Evolutionary conservation across 2,329 filamentous ascomycete genomes (phyloP), one percentile per base, ranked within the genome.

Genomic region (Amylocarpus encephaloides): DNA sequence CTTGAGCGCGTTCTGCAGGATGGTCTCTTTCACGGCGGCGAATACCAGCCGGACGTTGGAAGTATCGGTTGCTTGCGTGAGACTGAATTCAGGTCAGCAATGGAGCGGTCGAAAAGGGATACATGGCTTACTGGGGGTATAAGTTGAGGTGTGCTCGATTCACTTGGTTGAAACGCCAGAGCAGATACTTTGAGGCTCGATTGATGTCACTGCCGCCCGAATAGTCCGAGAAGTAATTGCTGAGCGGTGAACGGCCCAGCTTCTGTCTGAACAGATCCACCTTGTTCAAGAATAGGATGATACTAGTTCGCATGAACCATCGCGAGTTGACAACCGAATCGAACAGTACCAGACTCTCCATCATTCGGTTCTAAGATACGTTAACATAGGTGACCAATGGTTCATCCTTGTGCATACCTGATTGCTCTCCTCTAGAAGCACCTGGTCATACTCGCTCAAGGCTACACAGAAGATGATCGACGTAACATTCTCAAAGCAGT

Each of bases 391-490:
- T 26, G 19, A 47, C 19, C 19, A 35, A 43, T 15, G 3, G 15
- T 15, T 16, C 13, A 42, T 29, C 38, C 35, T 32, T 22, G 29
- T 16, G 66, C 78, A 60, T 79, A 93, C 91, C 77, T 97, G 93
- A 66, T 92, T 96, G 71, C 88, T 95, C 71, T 97, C 93, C 71
- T 98, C 93, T 36, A 98, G 76, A 48, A 98, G 75, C 5, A 96
- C 92, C 71, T 98, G 93, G 66, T 98, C 93, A 68, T 98, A 98
- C 71, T 98, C 93, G 73, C 91, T 97, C 61, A 98, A 73, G 13
- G 93, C 93, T 55, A 98, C 93, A 66, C 93, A 98, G 71, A 98
- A 98, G 61, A 98, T 98, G 69, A 98, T 98, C 3, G 93, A 97
- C 39, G 93, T 98, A 63, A 98, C 93, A 63, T 97, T 97, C 70